Base-by-base conservation (phyloP, 331 rosid genomes). In the Malus hybrid region DNA sequence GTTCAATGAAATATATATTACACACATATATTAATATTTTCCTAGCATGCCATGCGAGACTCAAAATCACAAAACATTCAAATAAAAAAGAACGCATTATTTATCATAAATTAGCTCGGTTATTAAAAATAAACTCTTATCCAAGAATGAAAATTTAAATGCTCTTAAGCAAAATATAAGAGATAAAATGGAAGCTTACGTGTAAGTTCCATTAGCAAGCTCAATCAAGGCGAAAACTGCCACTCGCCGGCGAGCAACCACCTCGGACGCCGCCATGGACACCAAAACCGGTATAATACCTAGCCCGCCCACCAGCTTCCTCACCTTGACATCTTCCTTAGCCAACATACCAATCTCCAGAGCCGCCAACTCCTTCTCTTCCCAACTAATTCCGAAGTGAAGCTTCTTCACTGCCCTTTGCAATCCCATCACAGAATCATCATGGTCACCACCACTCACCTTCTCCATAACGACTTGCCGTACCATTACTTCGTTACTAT, bases 281-380 rank as follows among this genome's bases (percentile, higher is more conserved):
- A 95, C 98, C 90, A 95, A 75, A 42, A 89, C 90, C 28, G 98
- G 98, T 39, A 95, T 88, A 66, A 95, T 93, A 11, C 97, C 91
- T 6, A 95, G 88, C 81, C 85, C 96, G 22, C 86, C 89, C 72
- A 95, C 87, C 79, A 89, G 76, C 80, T 90, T 95, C 70, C 86
- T 88, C 13, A 83, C 75, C 84, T 83, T 90, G 6, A 81, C 76
- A 73, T 90, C 93, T 69, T 88, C 86, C 79, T 83, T 90, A 11
- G 89, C 88, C 62, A 90, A 77, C 74, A 68, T 81, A 59, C 74
- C 87, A 81, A 95, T 90, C 83, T 84, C 93, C 69, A 77, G 65
- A 3, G 92, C 93, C 39, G 97, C 98, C 31, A 71, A 64, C 73
- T 92, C 98, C 78, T 87, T 95, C 93, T 92, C 97, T 74, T 86